phyloP scores from a whole-genome alignment of 257 asterid genomes.

The Penstemon davidsonii region DNA sequence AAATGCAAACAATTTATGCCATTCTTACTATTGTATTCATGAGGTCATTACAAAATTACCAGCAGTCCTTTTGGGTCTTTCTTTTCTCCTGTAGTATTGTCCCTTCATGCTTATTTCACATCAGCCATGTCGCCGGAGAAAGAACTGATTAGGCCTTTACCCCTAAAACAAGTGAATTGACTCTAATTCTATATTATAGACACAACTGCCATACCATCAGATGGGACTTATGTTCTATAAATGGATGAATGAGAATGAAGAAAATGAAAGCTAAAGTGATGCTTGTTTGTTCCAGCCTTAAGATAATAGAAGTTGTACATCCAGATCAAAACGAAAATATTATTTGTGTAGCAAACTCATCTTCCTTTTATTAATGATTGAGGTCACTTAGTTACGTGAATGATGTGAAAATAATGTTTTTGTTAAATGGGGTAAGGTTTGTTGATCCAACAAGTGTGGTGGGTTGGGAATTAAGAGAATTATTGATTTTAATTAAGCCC shows the following conservation, averaged over 20 bases:
- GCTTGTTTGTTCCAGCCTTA: slow-evolving; percentile 13
- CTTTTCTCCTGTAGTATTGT: neutral
- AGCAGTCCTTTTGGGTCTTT: neutral
- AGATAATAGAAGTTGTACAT: slow-evolving; percentile 13
- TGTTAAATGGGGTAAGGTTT: no score
- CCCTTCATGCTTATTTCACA: neutral
- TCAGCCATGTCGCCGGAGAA: neutral
- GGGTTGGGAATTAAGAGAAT: no score
- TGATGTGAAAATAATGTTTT: slow-evolving; percentile 11
- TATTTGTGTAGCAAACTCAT: slow-evolving; percentile 5
- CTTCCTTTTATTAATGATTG: slow-evolving; percentile 15
- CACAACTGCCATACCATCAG: slow-evolving; percentile 1
- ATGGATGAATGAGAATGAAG: slow-evolving; percentile 15
- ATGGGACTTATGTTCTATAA: neutral
- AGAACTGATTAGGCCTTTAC: neutral
- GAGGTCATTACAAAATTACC: slow-evolving; percentile 1
- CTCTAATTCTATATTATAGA: neutral
- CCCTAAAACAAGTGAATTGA: slow-evolving; percentile 16
- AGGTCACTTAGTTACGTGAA: slow-evolving; percentile 7
- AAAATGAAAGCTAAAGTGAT: slow-evolving; percentile 16
- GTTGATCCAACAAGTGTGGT: no score
- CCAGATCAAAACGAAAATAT: slow-evolving; percentile 13
- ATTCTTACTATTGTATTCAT: neutral
- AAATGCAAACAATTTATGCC: neutral
- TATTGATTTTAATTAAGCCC: no score